Base-by-base conservation (phyloP, 2,329 filamentous ascomycete species). In the Aspergillus sp. region DNA sequence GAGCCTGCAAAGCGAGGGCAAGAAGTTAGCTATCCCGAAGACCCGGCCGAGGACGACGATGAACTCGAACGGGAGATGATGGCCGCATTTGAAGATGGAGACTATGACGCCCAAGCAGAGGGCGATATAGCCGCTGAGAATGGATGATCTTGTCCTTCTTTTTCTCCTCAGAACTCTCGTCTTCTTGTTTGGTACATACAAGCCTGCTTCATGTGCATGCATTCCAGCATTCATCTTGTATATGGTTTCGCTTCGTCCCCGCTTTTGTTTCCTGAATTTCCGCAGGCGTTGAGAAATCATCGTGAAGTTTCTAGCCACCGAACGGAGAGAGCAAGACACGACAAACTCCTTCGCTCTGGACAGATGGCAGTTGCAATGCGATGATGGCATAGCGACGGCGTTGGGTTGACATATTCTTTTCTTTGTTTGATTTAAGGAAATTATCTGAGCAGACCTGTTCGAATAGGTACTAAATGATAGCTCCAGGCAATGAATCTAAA, bases 11-110 rank as follows among this genome's bases (percentile, higher is more conserved):
- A 46, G 31, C 57, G 55, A 39, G 62, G 62, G 12, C 50, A 48
- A 33, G 59, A 61, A 39, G 60, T 57, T 27, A 59, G 41, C 2
- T 47, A 52, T 27, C 50, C 52, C 0, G 57, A 59, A 44, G 53
- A 61, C 12, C 58, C 61, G 2, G 61, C 64, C 31, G 69, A 71
- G 12, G 71, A 72, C 6, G 69, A 76, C 7, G 71, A 73, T 45
- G 71, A 70, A 39, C 54, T 75, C 19, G 72, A 74, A 45, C 62
- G 66, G 32, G 81, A 83, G 54, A 71, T 86, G 59, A 68, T 82
- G 56, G 80, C 79, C 1, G 81, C 79, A 50, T 68, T 83, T 50
- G 78, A 81, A 43, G 67, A 66, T 19, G 60, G 53, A 5, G 60
- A 56, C 8, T 62, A 67, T 39, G 68, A 65, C 31, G 48, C 56